A percentile compares a stretch with the other conserved stretches of the same genome.
phyloP scores from a whole-genome alignment of 169 alveolate species.

The Cryptosporidium baileyi region DNA sequence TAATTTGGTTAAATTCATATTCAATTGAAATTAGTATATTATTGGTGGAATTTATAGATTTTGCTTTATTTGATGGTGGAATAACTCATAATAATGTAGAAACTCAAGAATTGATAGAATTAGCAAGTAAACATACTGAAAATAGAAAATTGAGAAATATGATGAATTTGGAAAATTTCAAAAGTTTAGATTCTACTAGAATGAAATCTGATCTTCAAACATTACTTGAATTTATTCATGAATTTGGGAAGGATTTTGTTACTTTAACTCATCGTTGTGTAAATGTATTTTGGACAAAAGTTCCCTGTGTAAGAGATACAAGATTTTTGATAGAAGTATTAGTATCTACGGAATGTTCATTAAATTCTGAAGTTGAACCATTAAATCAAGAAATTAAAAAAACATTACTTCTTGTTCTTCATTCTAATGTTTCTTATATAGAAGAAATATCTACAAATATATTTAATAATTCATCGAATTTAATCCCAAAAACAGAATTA shows the following conservation, averaged over 20 bases:
- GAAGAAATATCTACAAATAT: background rate
- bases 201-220: slow-evolving; percentile 45
- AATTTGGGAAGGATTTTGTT: slow-evolving; percentile 60
- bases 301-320: slow-evolving; percentile 64
- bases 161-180: background rate
- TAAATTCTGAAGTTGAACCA: background rate
- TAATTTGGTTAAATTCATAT: slow-evolving; percentile 7
- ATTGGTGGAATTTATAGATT: slow-evolving; percentile 34
- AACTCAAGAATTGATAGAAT: slow-evolving; percentile 38
- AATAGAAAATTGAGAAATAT: slow-evolving; percentile 1
- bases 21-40: background rate
- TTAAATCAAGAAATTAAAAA: slow-evolving; percentile 18
- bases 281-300: slow-evolving; percentile 56
- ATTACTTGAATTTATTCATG: slow-evolving; percentile 47
- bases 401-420: slow-evolving; percentile 36
- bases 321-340: slow-evolving; percentile 35
- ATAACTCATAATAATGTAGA: slow-evolving; percentile 56
- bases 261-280: slow-evolving; percentile 42
- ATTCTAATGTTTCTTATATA: slow-evolving; percentile 47
- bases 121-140: background rate
- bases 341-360: slow-evolving; percentile 30
- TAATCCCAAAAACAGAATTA: background rate
- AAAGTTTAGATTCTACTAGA: slow-evolving; percentile 20
- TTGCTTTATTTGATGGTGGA: slow-evolving; percentile 64
- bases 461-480: background rate